Conservation (phyloP, 1,139 yeast genomes). For the Lodderomyces oxycetoniae region DNA sequence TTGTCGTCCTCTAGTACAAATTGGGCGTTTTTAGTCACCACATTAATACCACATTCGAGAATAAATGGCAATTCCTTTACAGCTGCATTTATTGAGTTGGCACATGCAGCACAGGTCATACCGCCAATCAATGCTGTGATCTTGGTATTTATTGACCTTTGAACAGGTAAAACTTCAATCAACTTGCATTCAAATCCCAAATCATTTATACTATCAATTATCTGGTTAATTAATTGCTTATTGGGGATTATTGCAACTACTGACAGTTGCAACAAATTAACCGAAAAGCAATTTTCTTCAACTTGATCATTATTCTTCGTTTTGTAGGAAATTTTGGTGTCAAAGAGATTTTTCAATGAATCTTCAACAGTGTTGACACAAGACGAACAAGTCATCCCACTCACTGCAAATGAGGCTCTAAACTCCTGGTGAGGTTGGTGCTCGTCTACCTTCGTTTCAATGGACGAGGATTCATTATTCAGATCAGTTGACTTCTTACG, state of each 20-base stretch:
- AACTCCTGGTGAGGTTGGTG: conserved; percentile 23
- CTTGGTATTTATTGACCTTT: conserved; percentile 42
- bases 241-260: conserved; percentile 47
- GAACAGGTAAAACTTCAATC: conserved; percentile 57
- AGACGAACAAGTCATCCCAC: conserved; percentile 66
- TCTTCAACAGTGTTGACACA: conserved; percentile 48
- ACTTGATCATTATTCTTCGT: conserved; percentile 8
- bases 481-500: conserved; percentile 5
- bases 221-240: conserved; percentile 47
- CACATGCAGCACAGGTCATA: conserved; percentile 73
- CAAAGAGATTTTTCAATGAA: conserved; percentile 24
- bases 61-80: conserved; percentile 51
- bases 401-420: conserved; percentile 51
- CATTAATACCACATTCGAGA: conserved; percentile 48
- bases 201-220: conserved; percentile 46
- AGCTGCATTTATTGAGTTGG: conserved; percentile 49
- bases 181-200: conserved; percentile 56
- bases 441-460: conserved; percentile 28
- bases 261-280: conserved; percentile 40
- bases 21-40: conserved; percentile 56
- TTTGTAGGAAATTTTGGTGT: not conserved
- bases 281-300: conserved; percentile 31
- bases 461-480: conserved; percentile 10
- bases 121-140: conserved; percentile 65
- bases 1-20: conserved; percentile 45